phyloP scores from a whole-genome alignment of 805 yeast genomes.

The Barnettozyma botsteinii region DNA sequence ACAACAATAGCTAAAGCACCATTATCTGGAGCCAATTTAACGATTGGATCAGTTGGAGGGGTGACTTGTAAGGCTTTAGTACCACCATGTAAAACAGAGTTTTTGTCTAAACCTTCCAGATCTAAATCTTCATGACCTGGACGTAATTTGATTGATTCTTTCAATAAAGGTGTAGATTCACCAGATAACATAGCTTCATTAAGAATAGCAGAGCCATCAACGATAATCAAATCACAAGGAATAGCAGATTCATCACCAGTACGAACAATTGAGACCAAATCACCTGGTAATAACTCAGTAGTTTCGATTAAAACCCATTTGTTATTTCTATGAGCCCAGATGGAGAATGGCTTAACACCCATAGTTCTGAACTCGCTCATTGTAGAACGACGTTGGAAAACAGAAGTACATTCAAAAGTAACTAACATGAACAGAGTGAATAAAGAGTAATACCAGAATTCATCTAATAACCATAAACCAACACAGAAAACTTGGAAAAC shows the following conservation, averaged over 20 bases:
- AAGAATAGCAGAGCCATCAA: slow-evolving; percentile 90
- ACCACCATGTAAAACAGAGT: slow-evolving; percentile 89
- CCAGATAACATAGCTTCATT: slow-evolving; percentile 99
- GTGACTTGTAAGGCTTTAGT: slow-evolving; percentile 93
- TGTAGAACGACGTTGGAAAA: slow-evolving; percentile 91
- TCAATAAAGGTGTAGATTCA: slow-evolving; percentile 93
- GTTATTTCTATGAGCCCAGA: slow-evolving; percentile 64
- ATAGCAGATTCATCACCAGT: slow-evolving; percentile 87
- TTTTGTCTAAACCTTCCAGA: slow-evolving; percentile 81
- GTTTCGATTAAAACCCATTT: slow-evolving; percentile 70
- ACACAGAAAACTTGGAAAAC: slow-evolving; percentile 96
- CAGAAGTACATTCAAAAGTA: slow-evolving; percentile 89
- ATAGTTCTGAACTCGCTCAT: slow-evolving; percentile 93
- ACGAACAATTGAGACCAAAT: slow-evolving; percentile 79
- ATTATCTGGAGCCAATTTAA: slow-evolving; percentile 66
- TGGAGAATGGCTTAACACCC: slow-evolving; percentile 89
- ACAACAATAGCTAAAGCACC: slow-evolving; percentile 90
- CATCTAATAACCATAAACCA: slow-evolving; percentile 93
- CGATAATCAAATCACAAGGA: slow-evolving; percentile 85
- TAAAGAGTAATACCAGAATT: slow-evolving; percentile 91
- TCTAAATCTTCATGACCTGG: slow-evolving; percentile 64
- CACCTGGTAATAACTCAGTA: slow-evolving; percentile 83
- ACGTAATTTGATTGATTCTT: slow-evolving; percentile 84
- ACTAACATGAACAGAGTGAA: slow-evolving; percentile 90
- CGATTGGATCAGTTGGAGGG: slow-evolving; percentile 44